Conservation (phyloP, 345 rosid genomes). For the Hibiscus trionum region DNA sequence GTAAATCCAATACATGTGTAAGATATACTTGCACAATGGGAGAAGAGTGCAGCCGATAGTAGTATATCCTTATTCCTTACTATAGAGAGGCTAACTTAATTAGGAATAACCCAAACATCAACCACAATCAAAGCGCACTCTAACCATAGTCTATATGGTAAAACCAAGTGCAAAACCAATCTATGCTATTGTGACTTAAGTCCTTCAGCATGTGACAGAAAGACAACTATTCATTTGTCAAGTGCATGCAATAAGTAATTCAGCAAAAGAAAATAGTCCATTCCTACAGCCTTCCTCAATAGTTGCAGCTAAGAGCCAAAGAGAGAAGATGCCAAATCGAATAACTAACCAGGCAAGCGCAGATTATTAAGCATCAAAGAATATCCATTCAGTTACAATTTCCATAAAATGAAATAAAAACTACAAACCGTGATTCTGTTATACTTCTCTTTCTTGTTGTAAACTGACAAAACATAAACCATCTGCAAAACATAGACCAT, state of each 20-base stretch:
- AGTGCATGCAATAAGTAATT: not conserved
- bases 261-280: not conserved
- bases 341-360: not conserved
- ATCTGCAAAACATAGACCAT: constrained; percentile 49
- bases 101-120: not conserved
- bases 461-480: constrained; percentile 88
- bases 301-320: not conserved
- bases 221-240: not conserved
- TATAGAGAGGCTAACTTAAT: not conserved
- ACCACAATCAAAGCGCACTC: not conserved
- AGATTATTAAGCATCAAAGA: not conserved
- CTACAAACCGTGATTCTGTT: constrained; percentile 72
- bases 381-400: not conserved
- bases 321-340: not conserved
- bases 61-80: not conserved
- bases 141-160: not conserved
- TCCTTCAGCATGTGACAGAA: not conserved
- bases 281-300: not conserved
- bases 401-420: constrained; percentile 16
- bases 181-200: not conserved
- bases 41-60: not conserved
- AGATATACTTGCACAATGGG: not conserved
- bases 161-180: constrained; percentile 4
- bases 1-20: not conserved
- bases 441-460: constrained; percentile 90